A percentile compares a stretch with the other conserved stretches of the same genome.
These are phyloP conservation scores for Gigaspora rosea DNA, from an alignment of 192 early-diverging fungal genomes.

Conservation along the genomic window DNA sequence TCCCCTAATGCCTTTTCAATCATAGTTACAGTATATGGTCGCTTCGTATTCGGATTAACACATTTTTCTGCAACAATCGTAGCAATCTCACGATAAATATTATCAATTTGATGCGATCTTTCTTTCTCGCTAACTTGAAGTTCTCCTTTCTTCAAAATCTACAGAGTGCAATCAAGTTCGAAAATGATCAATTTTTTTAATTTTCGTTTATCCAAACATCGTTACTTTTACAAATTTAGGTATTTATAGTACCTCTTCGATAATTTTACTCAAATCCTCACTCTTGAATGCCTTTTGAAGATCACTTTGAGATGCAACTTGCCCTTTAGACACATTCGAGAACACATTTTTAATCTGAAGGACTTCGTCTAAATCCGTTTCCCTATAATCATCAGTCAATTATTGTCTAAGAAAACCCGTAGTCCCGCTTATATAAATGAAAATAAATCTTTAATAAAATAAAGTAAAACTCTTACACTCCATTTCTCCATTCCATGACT, in stretches of 20 bases:
- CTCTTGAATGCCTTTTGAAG: constrained; percentile 88
- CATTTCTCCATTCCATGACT: constrained; percentile 91
- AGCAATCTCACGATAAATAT: constrained; percentile 89
- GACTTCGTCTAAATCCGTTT: constrained; percentile 96
- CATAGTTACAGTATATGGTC: constrained; percentile 96
- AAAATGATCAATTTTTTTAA: too few species aligned
- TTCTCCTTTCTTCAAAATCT: constrained; percentile 96
- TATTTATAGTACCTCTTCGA: constrained; percentile 53
- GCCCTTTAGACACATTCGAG: constrained; percentile 96
- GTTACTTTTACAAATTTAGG: not conserved
- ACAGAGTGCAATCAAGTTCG: not conserved
- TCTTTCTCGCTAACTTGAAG: constrained; percentile 97
- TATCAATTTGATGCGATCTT: constrained; percentile 80
- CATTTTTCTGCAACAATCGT: constrained; percentile 94
- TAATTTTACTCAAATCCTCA: constrained; percentile 78
- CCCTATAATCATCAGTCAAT: constrained; percentile 49
- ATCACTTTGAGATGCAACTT: constrained; percentile 88
- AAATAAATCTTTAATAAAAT: not conserved
- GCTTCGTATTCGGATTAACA: constrained; percentile 92
- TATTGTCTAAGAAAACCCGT: not conserved
- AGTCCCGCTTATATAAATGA: not conserved
- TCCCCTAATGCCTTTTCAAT: constrained; percentile 98
- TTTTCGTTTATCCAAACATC: too few species aligned
- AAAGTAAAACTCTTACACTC: constrained; percentile 63
- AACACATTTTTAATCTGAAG: constrained; percentile 94